These are phyloP conservation scores for Gossypium gossypioides DNA, from an alignment of 441 rosid genomes.

Conservation along the genomic window DNA sequence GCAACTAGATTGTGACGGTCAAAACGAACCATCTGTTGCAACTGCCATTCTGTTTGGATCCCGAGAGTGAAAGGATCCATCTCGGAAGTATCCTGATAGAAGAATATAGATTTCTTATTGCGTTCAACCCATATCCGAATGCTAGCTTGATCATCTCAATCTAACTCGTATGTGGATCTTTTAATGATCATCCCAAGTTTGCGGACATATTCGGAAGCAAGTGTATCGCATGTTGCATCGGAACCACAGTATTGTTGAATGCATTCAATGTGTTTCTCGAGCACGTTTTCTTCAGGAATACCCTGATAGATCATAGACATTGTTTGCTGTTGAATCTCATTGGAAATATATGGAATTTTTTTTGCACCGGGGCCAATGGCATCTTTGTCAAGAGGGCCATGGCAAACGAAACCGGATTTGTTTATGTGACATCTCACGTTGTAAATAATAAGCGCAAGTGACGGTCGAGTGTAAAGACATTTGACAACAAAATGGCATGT, in stretches of 20 bases:
- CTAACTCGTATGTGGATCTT: slow-evolving; percentile 82
- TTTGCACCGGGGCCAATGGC: slow-evolving; percentile 96
- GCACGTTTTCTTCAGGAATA: slow-evolving; percentile 78
- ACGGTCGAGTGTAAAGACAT: slow-evolving; percentile 69
- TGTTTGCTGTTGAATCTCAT: slow-evolving; percentile 78
- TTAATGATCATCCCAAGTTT: slow-evolving; percentile 84
- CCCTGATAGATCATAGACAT: slow-evolving; percentile 97
- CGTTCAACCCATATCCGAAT: slow-evolving; percentile 83
- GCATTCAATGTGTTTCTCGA: slow-evolving; percentile 89
- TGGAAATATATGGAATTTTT: slow-evolving; percentile 70
- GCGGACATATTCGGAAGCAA: slow-evolving; percentile 89
- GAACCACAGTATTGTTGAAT: slow-evolving; percentile 77
- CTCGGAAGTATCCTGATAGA: slow-evolving; percentile 71
- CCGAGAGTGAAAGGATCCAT: slow-evolving; percentile 69
- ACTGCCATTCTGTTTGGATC: slow-evolving; percentile 91
- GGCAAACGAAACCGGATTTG: slow-evolving; percentile 78
- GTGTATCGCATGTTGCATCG: slow-evolving; percentile 52
- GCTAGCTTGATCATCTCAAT: slow-evolving; percentile 85
- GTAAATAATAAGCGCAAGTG: slow-evolving; percentile 64
- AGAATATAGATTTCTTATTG: slow-evolving; percentile 74
- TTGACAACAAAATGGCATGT: slow-evolving; percentile 80
- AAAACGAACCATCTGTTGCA: slow-evolving; percentile 83
- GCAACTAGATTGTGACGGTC: slow-evolving; percentile 82
- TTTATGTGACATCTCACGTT: slow-evolving; percentile 77
- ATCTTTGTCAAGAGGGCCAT: slow-evolving; percentile 90